phyloP scores from a whole-genome alignment of 352 stramenopile genomes.

The Globisporangium solare region DNA sequence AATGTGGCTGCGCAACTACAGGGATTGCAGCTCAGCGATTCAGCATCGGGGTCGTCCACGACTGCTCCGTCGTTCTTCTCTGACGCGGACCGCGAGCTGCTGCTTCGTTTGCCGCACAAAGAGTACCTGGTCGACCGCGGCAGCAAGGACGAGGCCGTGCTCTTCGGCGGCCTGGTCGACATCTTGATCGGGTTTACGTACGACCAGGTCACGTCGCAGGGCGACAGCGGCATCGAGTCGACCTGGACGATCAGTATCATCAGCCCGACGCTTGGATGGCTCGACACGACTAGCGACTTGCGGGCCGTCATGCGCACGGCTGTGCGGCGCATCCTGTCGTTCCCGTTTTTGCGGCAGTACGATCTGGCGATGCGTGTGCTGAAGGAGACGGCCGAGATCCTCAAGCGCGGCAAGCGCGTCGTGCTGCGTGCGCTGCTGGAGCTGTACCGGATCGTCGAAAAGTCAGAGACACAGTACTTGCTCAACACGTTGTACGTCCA shows the following conservation, averaged over 20 bases:
- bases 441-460: slow-evolving; percentile 90
- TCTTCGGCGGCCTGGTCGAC: slow-evolving; percentile 89
- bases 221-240: slow-evolving; percentile 95
- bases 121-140: slow-evolving; percentile 68
- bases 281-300: slow-evolving; percentile 79
- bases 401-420: slow-evolving; percentile 83
- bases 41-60: slow-evolving; percentile 2
- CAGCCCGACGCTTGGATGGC: slow-evolving; percentile 92
- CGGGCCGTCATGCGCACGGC: slow-evolving; percentile 56
- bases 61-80: slow-evolving; percentile 25
- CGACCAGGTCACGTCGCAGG: slow-evolving; percentile 93
- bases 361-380: slow-evolving; percentile 77
- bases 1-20: slow-evolving; percentile 5
- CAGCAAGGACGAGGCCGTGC: slow-evolving; percentile 47
- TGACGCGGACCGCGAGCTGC: slow-evolving; percentile 67
- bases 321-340: slow-evolving; percentile 91
- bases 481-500: slow-evolving; percentile 96
- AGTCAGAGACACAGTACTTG: slow-evolving; percentile 95
- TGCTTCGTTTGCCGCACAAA: slow-evolving; percentile 65
- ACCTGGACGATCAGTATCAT: slow-evolving; percentile 96
- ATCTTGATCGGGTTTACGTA: slow-evolving; percentile 96
- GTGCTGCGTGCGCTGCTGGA: slow-evolving; percentile 89
- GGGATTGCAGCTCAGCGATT: slow-evolving; percentile 5
- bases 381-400: slow-evolving; percentile 78
- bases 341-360: slow-evolving; percentile 94